Base-by-base conservation (phyloP, 768 basidiomycete species). In the Russula griseocarnosa region DNA sequence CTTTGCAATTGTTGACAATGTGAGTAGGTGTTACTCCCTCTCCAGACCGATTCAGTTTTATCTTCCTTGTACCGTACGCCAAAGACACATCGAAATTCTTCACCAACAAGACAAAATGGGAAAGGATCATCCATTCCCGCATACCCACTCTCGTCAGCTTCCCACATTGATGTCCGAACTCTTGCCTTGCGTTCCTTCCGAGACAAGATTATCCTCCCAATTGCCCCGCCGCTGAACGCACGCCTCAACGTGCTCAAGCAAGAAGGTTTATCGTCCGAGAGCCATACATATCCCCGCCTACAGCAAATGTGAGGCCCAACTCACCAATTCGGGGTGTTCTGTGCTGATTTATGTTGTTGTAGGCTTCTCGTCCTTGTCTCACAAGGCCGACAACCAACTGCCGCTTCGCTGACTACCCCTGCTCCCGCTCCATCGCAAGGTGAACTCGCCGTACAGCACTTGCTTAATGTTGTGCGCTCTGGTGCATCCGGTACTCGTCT, bases 121-220 rank as follows among this genome's bases (percentile, higher is more conserved):
- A 85, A 83, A 68, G 67, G 75, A 7, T 76, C 81, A 22, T 75
- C 64, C 10, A 75, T 28, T 73, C 75, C 65, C 63, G 70, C 58
- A 67, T 58, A 75, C 44, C 66, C 65, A 24, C 75, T 70, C 62
- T 73, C 69, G 60, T 49, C 82, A 24, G 71, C 79, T 0, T 77
- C 81, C 18, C 83, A 82, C 40, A 90, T 94, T 58, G 92, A 94
- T 67, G 90, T 93, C 28, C 86, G 92, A 34, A 84, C 84, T 7
- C 81, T 93, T n/a, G 88, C 90, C 7, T 78, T 94, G 28, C 82
- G 84, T 47, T 83, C 87, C 9, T 94, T 94, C 72, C 83, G 92
- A 32, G 91, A 94, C 75, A 82, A 82, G 60, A 84, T 93, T 61
- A 83, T 93, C 40, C 77, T 90, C 22, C 88, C 90, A 0, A 76